Percentiles rank a stretch among this genome's conserved stretches.
phyloP scores from a whole-genome alignment of 2,329 filamentous ascomycete genomes.

The Neurospora sp. region DNA sequence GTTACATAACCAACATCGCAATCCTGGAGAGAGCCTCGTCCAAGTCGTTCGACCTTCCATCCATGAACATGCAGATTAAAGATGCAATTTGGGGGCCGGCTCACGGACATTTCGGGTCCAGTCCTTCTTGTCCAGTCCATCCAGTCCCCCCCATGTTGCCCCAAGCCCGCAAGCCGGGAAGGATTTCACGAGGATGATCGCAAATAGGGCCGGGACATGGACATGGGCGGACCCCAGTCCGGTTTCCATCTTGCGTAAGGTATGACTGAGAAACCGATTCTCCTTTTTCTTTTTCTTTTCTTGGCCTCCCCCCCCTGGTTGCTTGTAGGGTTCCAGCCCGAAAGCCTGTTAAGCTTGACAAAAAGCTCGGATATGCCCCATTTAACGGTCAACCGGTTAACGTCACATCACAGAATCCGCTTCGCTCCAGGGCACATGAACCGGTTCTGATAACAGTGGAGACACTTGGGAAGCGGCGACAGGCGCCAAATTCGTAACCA shows the following conservation, averaged over 20 bases:
- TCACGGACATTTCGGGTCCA: background rate
- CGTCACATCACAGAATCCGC: background rate
- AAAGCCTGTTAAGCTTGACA: background rate
- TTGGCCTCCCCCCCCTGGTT: background rate
- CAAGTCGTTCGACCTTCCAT: background rate
- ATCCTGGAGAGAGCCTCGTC: background rate
- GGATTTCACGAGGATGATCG: background rate
- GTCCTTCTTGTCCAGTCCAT: background rate
- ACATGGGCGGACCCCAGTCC: background rate
- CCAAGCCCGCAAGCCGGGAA: background rate
- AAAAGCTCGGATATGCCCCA: background rate
- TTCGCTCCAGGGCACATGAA: background rate
- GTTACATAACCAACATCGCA: background rate
- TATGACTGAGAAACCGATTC: background rate
- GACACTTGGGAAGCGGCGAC: background rate
- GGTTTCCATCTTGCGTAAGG: background rate
- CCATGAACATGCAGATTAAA: background rate
- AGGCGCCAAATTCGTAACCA: background rate
- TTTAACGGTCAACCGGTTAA: background rate
- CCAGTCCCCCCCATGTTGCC: background rate
- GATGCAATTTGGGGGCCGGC: background rate
- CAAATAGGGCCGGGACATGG: background rate
- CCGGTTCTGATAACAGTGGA: background rate
- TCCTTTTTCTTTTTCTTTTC: background rate
- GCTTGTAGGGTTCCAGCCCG: background rate